phyloP scores from a whole-genome alignment of 2,329 filamentous ascomycete species.

The Colletotrichum spinosum region DNA sequence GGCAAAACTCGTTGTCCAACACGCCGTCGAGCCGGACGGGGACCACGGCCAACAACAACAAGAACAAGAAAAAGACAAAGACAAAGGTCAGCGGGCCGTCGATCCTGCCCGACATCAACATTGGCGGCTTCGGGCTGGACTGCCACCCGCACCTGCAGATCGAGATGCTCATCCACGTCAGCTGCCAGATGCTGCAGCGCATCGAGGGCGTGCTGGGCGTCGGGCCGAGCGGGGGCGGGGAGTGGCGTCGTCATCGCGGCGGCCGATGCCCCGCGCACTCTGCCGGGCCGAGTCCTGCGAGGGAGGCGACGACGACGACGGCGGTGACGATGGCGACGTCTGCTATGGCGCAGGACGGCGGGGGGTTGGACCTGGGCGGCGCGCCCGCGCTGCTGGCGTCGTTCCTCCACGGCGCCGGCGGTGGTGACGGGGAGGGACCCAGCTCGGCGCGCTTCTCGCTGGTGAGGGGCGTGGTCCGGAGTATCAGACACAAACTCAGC shows the following conservation, averaged over 20 bases:
- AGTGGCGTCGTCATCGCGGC: too few species aligned
- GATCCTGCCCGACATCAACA: not conserved
- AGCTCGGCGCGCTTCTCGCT: slow-evolving; percentile 2
- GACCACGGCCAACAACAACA: too few species aligned
- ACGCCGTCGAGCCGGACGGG: not conserved
- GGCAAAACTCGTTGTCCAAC: not conserved
- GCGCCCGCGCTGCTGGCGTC: not conserved
- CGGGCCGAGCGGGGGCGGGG: not conserved
- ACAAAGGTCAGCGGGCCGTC: not conserved
- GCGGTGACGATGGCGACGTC: not conserved
- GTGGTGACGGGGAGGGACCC: not conserved
- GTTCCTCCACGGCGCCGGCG: not conserved
- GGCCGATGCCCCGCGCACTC: too few species aligned
- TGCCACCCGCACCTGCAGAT: slow-evolving; percentile 12
- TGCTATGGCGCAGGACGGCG: not conserved
- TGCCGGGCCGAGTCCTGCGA: too few species aligned
- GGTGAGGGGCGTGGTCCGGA: not conserved
- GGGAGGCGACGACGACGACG: too few species aligned
- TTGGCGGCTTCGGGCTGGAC: slow-evolving; percentile 3
- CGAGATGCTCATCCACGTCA: slow-evolving; percentile 18
- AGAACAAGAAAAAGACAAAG: too few species aligned
- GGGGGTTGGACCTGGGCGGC: not conserved
- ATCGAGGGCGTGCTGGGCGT: slow-evolving; percentile 10
- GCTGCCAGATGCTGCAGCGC: slow-evolving; percentile 7
- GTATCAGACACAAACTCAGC: not conserved